Evolutionary conservation across 768 basidiomycete species (phyloP).

Genomic region (Leucocoprinus sp.): DNA sequence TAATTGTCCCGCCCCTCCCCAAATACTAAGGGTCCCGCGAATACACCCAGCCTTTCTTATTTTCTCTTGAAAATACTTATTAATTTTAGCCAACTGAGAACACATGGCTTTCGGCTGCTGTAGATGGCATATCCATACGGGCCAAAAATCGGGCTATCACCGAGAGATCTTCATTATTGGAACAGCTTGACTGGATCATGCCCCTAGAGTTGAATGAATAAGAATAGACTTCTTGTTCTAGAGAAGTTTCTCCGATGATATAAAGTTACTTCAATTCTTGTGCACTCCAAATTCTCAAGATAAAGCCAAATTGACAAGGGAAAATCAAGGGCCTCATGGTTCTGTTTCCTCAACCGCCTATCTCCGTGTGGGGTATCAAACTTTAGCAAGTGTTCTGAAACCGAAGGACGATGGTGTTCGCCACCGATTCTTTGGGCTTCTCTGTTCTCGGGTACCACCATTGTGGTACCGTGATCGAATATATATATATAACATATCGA

Average conservation of each 20-base stretch:
- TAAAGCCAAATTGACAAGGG: background rate
- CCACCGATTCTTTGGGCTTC: background rate
- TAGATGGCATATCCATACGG: background rate
- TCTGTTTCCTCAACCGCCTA: background rate
- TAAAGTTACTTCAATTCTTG: background rate
- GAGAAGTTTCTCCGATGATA: constrained; percentile 9
- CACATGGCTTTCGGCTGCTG: background rate
- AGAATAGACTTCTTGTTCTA: constrained; percentile 4
- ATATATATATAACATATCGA: background rate
- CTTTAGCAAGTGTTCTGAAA: background rate
- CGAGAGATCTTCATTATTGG: background rate
- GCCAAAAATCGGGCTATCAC: constrained; percentile 2
- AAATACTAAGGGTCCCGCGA: too few species aligned
- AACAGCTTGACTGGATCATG: background rate
- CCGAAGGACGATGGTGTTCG: background rate
- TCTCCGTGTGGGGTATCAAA: background rate
- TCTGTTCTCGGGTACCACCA: background rate
- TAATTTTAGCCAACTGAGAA: background rate
- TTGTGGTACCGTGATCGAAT: background rate
- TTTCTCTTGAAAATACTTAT: too few species aligned
- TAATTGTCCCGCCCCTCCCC: too few species aligned
- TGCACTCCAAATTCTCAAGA: background rate
- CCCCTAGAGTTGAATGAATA: background rate
- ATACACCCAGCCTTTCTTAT: too few species aligned
- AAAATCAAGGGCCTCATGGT: background rate